A percentile compares a stretch with the other conserved stretches of the same genome.
Evolutionary conservation across 2,329 filamentous ascomycete species (phyloP).

Genomic region (Paracamarosporium sp.): DNA sequence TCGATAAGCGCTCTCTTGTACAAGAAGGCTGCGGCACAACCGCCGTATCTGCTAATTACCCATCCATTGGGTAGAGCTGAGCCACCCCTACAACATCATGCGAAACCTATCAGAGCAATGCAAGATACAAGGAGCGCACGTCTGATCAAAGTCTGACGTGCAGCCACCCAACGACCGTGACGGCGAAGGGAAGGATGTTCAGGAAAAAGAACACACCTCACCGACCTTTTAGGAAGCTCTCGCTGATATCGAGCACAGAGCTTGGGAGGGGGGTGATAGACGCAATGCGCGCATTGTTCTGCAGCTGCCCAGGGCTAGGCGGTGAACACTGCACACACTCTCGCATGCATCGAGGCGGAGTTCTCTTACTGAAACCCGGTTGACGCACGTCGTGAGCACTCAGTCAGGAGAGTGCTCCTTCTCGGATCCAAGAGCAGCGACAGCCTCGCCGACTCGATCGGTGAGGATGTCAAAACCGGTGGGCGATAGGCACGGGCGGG

Average conservation of each 20-base stretch:
- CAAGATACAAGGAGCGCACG: not conserved
- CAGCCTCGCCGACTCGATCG: too few relatives aligned
- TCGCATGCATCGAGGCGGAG: too few relatives aligned
- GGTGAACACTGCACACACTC: too few relatives aligned
- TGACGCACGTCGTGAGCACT: too few relatives aligned
- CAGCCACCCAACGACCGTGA: not conserved
- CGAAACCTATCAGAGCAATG: not conserved
- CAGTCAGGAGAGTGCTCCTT: too few relatives aligned
- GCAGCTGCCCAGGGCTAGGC: too few relatives aligned
- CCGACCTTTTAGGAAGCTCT: not conserved
- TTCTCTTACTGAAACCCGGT: too few relatives aligned
- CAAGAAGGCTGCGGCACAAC: not conserved
- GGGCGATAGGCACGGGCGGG: not conserved
- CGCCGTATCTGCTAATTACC: not conserved
- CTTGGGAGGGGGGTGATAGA: too few relatives aligned
- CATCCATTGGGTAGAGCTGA: not conserved
- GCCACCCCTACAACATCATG: not conserved
- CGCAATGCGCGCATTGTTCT: too few relatives aligned
- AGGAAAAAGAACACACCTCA: not conserved
- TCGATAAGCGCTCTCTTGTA: conserved; percentile 2
- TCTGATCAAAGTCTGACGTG: not conserved
- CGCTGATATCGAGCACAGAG: too few relatives aligned
- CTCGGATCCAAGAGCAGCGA: too few relatives aligned
- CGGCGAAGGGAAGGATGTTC: not conserved
- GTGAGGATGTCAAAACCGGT: not conserved